Conservation (phyloP, 176 grass and related monocot genomes). For the Musa troglodytarum region DNA sequence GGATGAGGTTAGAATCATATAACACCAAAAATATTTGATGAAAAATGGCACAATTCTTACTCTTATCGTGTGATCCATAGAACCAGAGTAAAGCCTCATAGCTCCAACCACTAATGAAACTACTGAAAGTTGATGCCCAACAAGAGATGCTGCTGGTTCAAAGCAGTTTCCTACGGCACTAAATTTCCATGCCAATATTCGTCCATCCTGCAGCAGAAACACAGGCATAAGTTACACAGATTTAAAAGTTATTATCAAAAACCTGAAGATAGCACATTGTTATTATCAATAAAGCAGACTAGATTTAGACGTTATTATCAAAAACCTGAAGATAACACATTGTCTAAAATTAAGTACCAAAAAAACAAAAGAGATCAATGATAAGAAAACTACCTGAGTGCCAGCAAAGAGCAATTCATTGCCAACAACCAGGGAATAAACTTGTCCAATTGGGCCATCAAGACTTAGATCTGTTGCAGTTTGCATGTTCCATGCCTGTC, state of each 20-base stretch:
- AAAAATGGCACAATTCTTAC: slow-evolving; percentile 30
- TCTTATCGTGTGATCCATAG: slow-evolving; percentile 91
- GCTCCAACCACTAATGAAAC: slow-evolving; percentile 72
- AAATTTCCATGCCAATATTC: slow-evolving; percentile 86
- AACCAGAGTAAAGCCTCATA: slow-evolving; percentile 74
- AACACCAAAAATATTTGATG: not conserved
- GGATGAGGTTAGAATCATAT: not conserved
- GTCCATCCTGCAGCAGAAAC: slow-evolving; percentile 57
- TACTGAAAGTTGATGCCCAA: slow-evolving; percentile 62
- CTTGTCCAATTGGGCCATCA: slow-evolving; percentile 78
- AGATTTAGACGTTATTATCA: too few relatives aligned
- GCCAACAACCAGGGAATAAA: slow-evolving; percentile 66
- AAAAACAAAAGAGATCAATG: not conserved
- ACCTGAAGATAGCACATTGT: not conserved
- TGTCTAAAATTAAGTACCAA: not conserved
- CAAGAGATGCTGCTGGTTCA: slow-evolving; percentile 69
- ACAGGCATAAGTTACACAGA: not conserved
- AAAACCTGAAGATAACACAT: not conserved
- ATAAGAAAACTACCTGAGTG: slow-evolving; percentile 50
- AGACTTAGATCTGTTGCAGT: slow-evolving; percentile 62
- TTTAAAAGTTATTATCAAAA: not conserved
- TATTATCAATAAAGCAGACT: too few relatives aligned
- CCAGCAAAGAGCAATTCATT: slow-evolving; percentile 84
- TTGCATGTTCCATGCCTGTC: slow-evolving; percentile 85
- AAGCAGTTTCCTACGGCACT: slow-evolving; percentile 53